These are phyloP conservation scores for Rhizopogon sp. DNA, from an alignment of 768 basidiomycete genomes.

Conservation along the genomic window DNA sequence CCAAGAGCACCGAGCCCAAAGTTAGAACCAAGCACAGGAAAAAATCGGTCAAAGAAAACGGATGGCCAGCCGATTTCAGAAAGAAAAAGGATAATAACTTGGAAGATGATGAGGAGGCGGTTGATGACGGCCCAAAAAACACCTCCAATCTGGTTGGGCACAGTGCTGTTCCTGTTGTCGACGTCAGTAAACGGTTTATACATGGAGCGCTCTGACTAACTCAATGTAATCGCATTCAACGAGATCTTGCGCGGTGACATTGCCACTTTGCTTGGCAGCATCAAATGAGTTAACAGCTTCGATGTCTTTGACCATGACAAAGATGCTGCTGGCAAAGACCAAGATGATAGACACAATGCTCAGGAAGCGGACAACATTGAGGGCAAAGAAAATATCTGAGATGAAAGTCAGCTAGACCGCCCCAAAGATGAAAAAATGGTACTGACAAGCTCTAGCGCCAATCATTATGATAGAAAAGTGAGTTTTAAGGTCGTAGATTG, in stretches of 20 bases:
- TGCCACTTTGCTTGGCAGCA: slow-evolving; percentile 31
- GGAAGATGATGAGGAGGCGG: slow-evolving; percentile 81
- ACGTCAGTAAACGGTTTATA: background rate
- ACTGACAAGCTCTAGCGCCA: slow-evolving; percentile 42
- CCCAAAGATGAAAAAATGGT: background rate
- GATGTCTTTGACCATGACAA: slow-evolving; percentile 68
- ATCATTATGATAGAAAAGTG: slow-evolving; percentile 15
- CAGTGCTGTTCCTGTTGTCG: slow-evolving; percentile 59
- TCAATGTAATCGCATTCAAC: slow-evolving; percentile 73
- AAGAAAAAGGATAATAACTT: slow-evolving; percentile 72
- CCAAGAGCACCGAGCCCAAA: slow-evolving; percentile 89
- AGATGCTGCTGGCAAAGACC: slow-evolving; percentile 75
- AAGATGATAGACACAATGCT: slow-evolving; percentile 77
- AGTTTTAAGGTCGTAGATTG: background rate
- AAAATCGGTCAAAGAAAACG: slow-evolving; percentile 74
- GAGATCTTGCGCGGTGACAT: slow-evolving; percentile 26
- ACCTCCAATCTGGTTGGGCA: slow-evolving; percentile 88
- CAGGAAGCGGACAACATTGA: slow-evolving; percentile 73
- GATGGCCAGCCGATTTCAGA: slow-evolving; percentile 83
- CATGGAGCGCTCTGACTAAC: slow-evolving; percentile 35
- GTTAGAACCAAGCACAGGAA: slow-evolving; percentile 78
- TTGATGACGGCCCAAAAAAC: slow-evolving; percentile 90
- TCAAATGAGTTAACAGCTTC: slow-evolving; percentile 68
- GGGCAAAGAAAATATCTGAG: slow-evolving; percentile 62
- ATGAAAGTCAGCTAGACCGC: slow-evolving; percentile 1